Evolutionary conservation across 169 alveolate species (phyloP), one percentile per base, ranked within the genome.

Genomic region (Plasmodium berghei): DNA sequence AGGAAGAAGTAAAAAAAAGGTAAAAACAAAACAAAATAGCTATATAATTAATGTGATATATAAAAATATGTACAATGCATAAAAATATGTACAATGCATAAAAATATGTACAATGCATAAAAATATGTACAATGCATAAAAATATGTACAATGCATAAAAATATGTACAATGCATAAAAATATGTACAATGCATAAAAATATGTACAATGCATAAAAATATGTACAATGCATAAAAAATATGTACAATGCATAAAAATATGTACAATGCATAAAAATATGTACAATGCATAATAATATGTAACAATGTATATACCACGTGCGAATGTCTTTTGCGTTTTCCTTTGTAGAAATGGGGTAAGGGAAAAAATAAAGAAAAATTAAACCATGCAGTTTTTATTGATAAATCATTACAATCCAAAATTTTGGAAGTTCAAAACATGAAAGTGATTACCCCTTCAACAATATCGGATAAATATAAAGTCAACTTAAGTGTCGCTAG

Each of bases 361-460:
- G 96, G 95, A 14, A 96, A 95, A 92, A 94, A 94, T 42, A 97
- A 97, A 96, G 99, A 98, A 90, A 98, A 98, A 97, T 92, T 97
- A 64, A 97, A 97, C 95, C 96, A 97, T 90, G 96, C 99, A 42
- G 99, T 98, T 72, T 94, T 95, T 94, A 96, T 97, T 92, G 99
- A 97, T 87, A 95, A 97, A 95, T 96, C 97, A 22, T 92, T 97
- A 56, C 94, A 94, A 83, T 98, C 97, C 54, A 96, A 96, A 94
- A 80, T 97, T 77, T 52, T 95, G 77, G 99, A 98, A 40, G 96
- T 96, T 46, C 98, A 99, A 49, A 97, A 97, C 92, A 94, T 95
- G 92, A 94, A 94, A 63, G 94, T 96, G 85, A 94, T 98, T 86
- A 97, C 99, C 42, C 97, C 98, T 9, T 94, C 98, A 67, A 92